Percentiles rank a stretch among this genome's conserved stretches.
Conservation (phyloP, 129 eudicot genomes). For the Pulicaria dysenterica region DNA sequence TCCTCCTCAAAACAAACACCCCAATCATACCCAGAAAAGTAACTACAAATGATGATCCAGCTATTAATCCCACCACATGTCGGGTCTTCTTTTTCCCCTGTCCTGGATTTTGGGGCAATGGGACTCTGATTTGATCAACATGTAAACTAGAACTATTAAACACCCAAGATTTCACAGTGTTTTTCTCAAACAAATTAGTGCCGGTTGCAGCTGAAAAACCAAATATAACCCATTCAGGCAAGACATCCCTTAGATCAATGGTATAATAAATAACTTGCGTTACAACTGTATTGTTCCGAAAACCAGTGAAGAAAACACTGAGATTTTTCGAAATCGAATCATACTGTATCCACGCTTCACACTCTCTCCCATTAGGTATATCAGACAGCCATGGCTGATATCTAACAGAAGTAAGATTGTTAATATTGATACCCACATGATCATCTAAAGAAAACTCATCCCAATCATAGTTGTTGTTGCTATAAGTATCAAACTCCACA, state of each 20-base stretch:
- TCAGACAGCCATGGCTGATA: conserved; percentile 19
- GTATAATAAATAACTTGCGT: conserved; percentile 12
- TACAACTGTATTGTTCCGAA: not conserved
- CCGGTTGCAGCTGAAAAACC: conserved; percentile 48
- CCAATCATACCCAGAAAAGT: not conserved
- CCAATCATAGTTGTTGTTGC: not conserved
- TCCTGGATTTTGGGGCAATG: too few relatives aligned
- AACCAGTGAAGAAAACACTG: conserved; percentile 27
- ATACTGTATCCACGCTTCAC: conserved; percentile 40
- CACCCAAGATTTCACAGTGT: conserved; percentile 38
- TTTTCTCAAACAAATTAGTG: conserved; percentile 3
- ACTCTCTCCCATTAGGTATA: not conserved
- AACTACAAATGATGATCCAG: not conserved
- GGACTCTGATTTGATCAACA: not conserved
- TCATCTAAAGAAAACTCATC: conserved; percentile 3
- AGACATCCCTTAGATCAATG: conserved; percentile 30
- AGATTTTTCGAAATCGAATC: conserved; percentile 25
- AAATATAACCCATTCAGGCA: conserved; percentile 42
- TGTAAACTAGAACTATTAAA: conserved; percentile 27
- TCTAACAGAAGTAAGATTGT: conserved; percentile 24
- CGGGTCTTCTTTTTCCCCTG: not conserved
- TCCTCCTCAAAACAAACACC: not conserved
- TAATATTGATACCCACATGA: conserved; percentile 37
- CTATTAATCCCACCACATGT: not conserved
- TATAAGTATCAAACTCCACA: conserved; percentile 42